Base-by-base conservation (phyloP, 1,284 basidiomycete species). In the Caloboletus inedulis region DNA sequence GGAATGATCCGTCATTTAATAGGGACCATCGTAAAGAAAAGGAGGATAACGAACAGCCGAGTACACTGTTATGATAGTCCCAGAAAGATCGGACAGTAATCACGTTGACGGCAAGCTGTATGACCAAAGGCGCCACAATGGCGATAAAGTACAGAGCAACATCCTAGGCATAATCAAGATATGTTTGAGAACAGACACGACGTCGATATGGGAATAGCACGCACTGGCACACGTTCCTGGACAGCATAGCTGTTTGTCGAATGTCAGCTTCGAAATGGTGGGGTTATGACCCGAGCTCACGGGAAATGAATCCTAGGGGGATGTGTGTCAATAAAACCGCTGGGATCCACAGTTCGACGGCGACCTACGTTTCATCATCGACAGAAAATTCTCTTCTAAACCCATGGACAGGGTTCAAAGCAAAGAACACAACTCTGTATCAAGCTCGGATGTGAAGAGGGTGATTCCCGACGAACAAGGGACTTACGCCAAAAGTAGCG, bases 301-400 rank as follows among this genome's bases (percentile, higher is more conserved):
- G 84, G 76, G 63, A 82, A 77, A 49, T 72, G 73, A 55, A 87
- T 65, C n/a, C 73, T 75, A 51, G 47, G 33, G 34, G 43, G 13
- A 21, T 29, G 31, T 35, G 7, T 6, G 36, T 56, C 16, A 51
- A 31, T 21, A 36, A 42, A 35, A 25, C 19, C 19, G 34, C 13
- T 13, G 23, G 31, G 19, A 25, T 44, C 47, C 39, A 33, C 27
- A 33, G 35, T 31, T 33, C 48, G 36, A 40, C 37, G 30, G 14
- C 18, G 14, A 43, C 84, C 51, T 63, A 89, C 77, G 89, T 85
- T 12, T 84, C 84, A 69, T 97, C 93, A 35, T 77, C 75, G 13
- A 95, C 73, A 0, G 90, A 93, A 71, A 97, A 97, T 51, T 84
- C 80, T 50, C 95, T 77, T 61, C 88, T 82, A 71, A 89, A 96